Evolutionary conservation across 352 stramenopile genomes (phyloP).

Genomic region (Pythium apleroticum): DNA sequence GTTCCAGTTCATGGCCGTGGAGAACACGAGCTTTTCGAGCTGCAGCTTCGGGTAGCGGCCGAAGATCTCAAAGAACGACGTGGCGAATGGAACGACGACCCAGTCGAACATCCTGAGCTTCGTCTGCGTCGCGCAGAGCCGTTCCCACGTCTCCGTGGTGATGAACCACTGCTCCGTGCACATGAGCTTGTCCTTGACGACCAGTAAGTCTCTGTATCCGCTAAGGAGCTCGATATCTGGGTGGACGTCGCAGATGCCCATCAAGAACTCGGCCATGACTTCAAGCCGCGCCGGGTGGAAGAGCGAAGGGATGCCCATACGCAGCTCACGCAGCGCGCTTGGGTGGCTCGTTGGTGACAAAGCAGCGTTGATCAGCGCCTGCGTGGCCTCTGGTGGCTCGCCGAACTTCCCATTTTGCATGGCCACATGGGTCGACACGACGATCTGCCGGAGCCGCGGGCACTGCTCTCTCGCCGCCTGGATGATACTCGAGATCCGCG

Average conservation of each 20-base stretch:
- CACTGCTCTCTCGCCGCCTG: constrained; percentile 7
- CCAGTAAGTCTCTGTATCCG: neutral
- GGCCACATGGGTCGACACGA: constrained; percentile 1
- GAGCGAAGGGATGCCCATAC: neutral
- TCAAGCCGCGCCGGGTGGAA: neutral
- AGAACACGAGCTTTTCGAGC: constrained; percentile 15
- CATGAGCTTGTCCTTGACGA: constrained; percentile 11
- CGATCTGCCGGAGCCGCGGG: constrained; percentile 2
- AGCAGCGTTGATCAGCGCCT: constrained; percentile 17
- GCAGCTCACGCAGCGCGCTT: neutral
- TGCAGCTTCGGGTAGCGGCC: constrained; percentile 18
- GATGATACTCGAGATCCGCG: neutral
- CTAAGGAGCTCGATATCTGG: constrained; percentile 8
- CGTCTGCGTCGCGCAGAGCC: constrained; percentile 3
- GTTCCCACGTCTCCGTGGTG: constrained; percentile 10
- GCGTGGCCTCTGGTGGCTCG: neutral
- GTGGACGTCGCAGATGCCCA: constrained; percentile 7
- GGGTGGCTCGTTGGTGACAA: no score
- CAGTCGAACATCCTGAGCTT: constrained; percentile 23
- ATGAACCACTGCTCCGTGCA: constrained; percentile 22
- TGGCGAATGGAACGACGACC: constrained; percentile 20
- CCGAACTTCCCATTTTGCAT: neutral
- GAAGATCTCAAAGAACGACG: constrained; percentile 25
- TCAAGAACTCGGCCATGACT: neutral
- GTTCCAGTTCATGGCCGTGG: constrained; percentile 20